These are phyloP conservation scores for Trichoderma sp. DNA, from an alignment of 2,329 filamentous ascomycete species.

Conservation along the genomic window DNA sequence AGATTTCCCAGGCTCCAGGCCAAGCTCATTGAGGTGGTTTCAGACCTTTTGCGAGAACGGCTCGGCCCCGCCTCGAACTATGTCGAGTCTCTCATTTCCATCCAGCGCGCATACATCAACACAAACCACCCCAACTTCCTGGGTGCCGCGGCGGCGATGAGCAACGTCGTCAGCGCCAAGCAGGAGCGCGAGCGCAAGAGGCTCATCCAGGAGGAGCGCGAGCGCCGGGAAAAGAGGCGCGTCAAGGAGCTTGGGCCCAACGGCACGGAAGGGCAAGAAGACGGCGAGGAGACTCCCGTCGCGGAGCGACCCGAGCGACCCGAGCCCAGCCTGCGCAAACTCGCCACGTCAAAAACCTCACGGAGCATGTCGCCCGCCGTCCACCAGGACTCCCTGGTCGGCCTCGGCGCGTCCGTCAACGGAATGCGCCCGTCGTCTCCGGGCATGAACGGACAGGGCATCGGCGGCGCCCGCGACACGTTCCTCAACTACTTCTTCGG, in stretches of 20 bases:
- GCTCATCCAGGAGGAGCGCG: constrained; percentile 78
- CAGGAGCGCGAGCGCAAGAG: constrained; percentile 90
- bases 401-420: constrained; percentile 68
- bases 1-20: constrained; percentile 91
- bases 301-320: constrained; percentile 48
- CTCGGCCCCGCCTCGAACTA: constrained; percentile 87
- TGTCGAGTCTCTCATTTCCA: constrained; percentile 94
- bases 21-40: constrained; percentile 97
- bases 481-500: constrained; percentile 99
- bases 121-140: constrained; percentile 99
- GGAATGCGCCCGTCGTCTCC: constrained; percentile 53
- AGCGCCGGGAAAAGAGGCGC: constrained; percentile 79
- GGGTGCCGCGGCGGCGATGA: constrained; percentile 95
- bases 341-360: constrained; percentile 45
- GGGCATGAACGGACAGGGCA: constrained; percentile 60
- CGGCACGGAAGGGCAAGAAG: constrained; percentile 70
- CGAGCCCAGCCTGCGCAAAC: constrained; percentile 52
- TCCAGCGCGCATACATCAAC: constrained; percentile 98
- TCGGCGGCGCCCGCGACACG: constrained; percentile 75
- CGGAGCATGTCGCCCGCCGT: constrained; percentile 84
- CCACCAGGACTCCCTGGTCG: constrained; percentile 65
- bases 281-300: constrained; percentile 54
- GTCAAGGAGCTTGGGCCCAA: constrained; percentile 84
- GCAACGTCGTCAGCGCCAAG: constrained; percentile 90
- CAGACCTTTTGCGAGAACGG: constrained; percentile 88